These are phyloP conservation scores for Pyrus bretschneideri DNA, from an alignment of 306 rosid genomes.

Conservation along the genomic window DNA sequence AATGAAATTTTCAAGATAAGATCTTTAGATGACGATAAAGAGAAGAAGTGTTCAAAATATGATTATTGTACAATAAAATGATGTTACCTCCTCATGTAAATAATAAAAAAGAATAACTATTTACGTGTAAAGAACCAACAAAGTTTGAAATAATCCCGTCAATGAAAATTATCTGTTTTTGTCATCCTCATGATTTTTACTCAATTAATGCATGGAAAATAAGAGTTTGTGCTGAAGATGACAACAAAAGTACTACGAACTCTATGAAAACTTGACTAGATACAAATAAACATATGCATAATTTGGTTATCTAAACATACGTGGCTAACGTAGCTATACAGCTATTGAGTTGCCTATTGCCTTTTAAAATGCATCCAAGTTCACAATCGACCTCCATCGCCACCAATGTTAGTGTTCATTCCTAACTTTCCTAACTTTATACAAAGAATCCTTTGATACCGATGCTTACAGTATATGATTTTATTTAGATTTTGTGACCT, in stretches of 20 bases:
- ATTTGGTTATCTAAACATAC: too few relatives aligned
- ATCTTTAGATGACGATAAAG: too few relatives aligned
- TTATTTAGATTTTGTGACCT: not conserved
- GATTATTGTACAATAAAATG: too few relatives aligned
- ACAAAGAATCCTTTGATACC: not conserved
- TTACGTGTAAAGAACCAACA: not conserved
- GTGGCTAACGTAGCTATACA: not conserved
- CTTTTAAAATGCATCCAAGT: not conserved
- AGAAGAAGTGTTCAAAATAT: too few relatives aligned
- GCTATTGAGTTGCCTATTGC: not conserved
- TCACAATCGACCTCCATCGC: not conserved
- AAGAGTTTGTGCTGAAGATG: not conserved
- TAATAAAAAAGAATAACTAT: too few relatives aligned
- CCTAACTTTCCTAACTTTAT: not conserved
- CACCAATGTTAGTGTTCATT: not conserved
- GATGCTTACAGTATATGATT: not conserved
- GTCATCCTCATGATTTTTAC: not conserved
- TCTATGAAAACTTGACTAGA: not conserved
- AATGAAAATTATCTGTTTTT: not conserved
- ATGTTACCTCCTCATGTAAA: not conserved
- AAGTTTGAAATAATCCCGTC: not conserved
- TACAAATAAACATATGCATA: not conserved
- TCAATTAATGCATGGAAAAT: not conserved
- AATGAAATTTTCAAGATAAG: too few relatives aligned
- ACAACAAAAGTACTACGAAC: not conserved